phyloP scores from a whole-genome alignment of 257 asterid genomes.

The Thymus quinquecostatus region DNA sequence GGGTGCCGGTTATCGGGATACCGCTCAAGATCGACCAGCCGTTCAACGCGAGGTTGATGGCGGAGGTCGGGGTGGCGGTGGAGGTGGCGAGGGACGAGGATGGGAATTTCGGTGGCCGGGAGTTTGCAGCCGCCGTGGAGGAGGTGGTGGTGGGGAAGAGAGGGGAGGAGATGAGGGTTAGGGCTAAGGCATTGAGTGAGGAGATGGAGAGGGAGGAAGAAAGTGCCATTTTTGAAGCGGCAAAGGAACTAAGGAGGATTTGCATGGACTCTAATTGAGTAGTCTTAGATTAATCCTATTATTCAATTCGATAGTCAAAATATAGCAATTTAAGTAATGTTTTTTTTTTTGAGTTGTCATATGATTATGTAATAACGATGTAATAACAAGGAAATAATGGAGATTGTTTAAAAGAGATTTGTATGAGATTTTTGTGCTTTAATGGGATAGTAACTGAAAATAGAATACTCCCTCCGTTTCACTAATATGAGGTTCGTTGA shows the following conservation, averaged over 20 bases:
- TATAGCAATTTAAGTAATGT: too few species aligned
- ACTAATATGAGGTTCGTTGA: too few species aligned
- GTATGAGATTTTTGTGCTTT: too few species aligned
- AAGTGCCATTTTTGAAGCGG: conserved; percentile 29
- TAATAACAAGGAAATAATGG: too few species aligned
- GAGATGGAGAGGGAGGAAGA: conserved; percentile 42
- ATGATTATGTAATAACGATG: too few species aligned
- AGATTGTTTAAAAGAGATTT: too few species aligned
- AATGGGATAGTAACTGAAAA: too few species aligned
- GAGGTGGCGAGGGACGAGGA: not conserved
- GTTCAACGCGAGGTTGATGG: not conserved
- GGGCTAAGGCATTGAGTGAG: conserved; percentile 34
- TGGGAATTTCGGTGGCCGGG: conserved; percentile 32
- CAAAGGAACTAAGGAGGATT: conserved; percentile 27
- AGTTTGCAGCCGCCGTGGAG: conserved; percentile 27
- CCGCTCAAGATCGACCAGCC: conserved; percentile 42
- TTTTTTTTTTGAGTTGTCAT: too few species aligned
- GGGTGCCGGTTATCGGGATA: conserved; percentile 41
- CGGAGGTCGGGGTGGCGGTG: not conserved
- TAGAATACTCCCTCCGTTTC: too few species aligned
- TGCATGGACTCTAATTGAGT: conserved; percentile 30
- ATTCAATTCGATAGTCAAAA: too few species aligned
- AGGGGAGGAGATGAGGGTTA: conserved; percentile 37
- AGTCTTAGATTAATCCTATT: not conserved
- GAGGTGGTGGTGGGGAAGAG: conserved; percentile 31